Base-by-base conservation (phyloP, 2,329 filamentous ascomycete genomes). In the Colletotrichum camelliae region DNA sequence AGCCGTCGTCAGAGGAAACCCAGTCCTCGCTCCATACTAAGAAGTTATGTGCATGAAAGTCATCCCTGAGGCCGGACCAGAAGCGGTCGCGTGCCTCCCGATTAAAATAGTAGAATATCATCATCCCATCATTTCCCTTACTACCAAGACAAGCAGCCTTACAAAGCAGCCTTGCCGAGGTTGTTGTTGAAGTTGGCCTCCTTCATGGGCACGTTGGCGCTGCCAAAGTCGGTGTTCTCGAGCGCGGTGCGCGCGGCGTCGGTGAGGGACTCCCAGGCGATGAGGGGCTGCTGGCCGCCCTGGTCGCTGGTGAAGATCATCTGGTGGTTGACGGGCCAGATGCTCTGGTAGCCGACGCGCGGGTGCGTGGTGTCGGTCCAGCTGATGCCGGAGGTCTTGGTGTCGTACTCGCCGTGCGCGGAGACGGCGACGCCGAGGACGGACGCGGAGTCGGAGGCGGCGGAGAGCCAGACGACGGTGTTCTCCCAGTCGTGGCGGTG, bases 191-290 rank as follows among this genome's bases (percentile, higher is more conserved):
- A 78, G 73, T 75, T 78, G 57, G 31, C 65, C 9, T 77, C 64
- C 60, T 78, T 78, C 52, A 87, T 87, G 3, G 85, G 85, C 67
- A 87, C 85, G 75, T 80, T 86, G 24, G 84, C 85, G 52, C 33
- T 61, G 24, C 85, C 86, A 74, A 87, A 87, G 79, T 86, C 81
- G 5, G 84, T 84, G 66, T 79, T 80, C 37, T 80, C 66, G 15
- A 87, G 79, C 0, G 84, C 84, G 27, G 69, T 81, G 70, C 82
- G 78, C 4, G 83, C 84, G 35, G 80, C 83, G 4, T 77, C 69
- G 4, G 84, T 79, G 69, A 87, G 72, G 18, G 77, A 80, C 76
- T 87, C 85, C 83, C 85, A 87, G 7, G 84, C 84, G 77, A 86
- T 80, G 57, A 87, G 75, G 3, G 85, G 85, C 81, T 86, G 84